A percentile compares a stretch with the other conserved stretches of the same genome.
Evolutionary conservation across 306 rosid species (phyloP).

Genomic region (Astragalus glycyphyllos): DNA sequence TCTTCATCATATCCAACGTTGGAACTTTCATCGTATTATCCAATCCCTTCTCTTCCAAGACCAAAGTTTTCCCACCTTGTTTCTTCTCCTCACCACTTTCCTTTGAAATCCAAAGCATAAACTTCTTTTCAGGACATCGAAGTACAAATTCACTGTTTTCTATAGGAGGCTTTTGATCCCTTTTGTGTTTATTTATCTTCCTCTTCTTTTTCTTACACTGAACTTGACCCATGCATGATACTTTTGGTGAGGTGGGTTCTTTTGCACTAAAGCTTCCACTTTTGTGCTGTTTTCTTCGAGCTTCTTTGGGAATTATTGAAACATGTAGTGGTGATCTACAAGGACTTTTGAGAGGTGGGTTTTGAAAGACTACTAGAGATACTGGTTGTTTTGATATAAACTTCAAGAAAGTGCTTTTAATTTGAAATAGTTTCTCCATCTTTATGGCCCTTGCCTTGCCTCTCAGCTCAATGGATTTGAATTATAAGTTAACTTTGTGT

Average conservation of each 20-base stretch:
- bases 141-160: constrained; percentile 5
- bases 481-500: neutral
- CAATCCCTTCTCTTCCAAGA: constrained; percentile 3
- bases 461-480: neutral
- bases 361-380: constrained; percentile 44
- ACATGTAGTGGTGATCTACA: constrained; percentile 42
- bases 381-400: constrained; percentile 51
- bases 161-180: neutral
- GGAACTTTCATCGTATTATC: constrained; percentile 12
- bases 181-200: constrained; percentile 18
- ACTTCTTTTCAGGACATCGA: constrained; percentile 34
- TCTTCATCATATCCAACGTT: constrained; percentile 47
- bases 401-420: constrained; percentile 43
- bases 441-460: neutral
- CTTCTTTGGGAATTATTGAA: constrained; percentile 59
- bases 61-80: constrained; percentile 24
- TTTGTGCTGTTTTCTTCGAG: constrained; percentile 50
- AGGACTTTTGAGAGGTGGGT: constrained; percentile 49
- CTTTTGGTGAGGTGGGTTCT: constrained; percentile 68
- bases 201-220: constrained; percentile 46
- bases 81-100: constrained; percentile 27
- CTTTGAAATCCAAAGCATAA: constrained; percentile 42
- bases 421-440: constrained; percentile 53
- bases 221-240: constrained; percentile 73
- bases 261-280: constrained; percentile 45